Evolutionary conservation across 495 filamentous ascomycete species (phyloP).

Genomic region (Hypoxylon fragiforme): DNA sequence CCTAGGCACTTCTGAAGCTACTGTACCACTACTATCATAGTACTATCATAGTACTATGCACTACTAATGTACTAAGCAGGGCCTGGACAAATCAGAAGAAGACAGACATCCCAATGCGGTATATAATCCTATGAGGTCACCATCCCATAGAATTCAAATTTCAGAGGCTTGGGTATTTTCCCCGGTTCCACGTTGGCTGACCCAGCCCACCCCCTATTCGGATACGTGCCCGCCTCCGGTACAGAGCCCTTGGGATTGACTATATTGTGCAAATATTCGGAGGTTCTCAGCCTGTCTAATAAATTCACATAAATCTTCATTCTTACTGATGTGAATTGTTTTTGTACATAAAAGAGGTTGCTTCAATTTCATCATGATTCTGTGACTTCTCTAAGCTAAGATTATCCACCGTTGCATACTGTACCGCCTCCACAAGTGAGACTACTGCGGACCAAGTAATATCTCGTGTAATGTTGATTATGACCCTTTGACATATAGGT

Average conservation of each 20-base stretch:
- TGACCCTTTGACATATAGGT: not conserved
- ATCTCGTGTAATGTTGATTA: not conserved
- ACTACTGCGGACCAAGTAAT: not conserved
- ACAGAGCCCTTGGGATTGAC: not conserved
- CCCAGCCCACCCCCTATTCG: not conserved
- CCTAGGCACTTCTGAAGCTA: no score
- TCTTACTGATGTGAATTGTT: no score
- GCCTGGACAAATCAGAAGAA: slow-evolving; percentile 17
- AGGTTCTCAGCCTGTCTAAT: not conserved
- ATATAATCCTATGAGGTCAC: slow-evolving; percentile 2
- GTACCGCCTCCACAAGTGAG: no score
- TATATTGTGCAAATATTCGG: not conserved
- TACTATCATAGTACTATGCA: no score
- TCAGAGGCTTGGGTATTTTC: not conserved
- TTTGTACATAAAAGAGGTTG: no score
- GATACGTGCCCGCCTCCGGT: not conserved
- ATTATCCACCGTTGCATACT: no score
- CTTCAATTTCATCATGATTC: no score
- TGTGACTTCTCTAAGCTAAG: no score
- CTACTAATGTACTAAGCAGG: no score
- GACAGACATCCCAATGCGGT: slow-evolving; percentile 19
- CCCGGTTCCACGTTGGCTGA: not conserved
- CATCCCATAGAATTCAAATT: not conserved
- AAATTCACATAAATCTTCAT: not conserved
- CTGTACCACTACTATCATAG: no score